Conservation (phyloP, 805 yeast genomes). For the Schwanniomyces pseudopolymorphus region DNA sequence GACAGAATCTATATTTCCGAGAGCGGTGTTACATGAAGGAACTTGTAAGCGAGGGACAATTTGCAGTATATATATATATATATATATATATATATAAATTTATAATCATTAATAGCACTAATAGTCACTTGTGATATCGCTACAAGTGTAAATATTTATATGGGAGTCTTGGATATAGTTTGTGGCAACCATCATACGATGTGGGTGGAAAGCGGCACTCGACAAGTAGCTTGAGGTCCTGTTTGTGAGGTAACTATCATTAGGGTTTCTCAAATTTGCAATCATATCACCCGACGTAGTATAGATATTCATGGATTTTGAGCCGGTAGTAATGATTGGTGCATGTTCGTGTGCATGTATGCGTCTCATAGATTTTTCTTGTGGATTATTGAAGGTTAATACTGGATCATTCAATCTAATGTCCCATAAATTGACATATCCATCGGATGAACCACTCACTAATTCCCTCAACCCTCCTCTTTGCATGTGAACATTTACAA, state of each 20-base stretch:
- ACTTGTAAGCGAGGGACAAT: constrained; percentile 4
- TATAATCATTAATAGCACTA: constrained; percentile 7
- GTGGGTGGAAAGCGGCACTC: constrained; percentile 82
- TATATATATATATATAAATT: too few relatives aligned
- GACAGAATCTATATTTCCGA: neutral
- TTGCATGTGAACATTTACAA: constrained; percentile 87
- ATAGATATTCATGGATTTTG: constrained; percentile 76
- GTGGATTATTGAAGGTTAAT: constrained; percentile 56
- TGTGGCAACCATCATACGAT: constrained; percentile 88
- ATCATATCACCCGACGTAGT: constrained; percentile 79
- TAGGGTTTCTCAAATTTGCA: constrained; percentile 56
- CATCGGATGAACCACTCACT: constrained; percentile 79
- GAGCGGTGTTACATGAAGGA: constrained; percentile 2
- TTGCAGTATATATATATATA: too few relatives aligned
- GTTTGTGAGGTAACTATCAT: constrained; percentile 43
- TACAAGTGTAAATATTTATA: constrained; percentile 56
- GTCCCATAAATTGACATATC: constrained; percentile 88
- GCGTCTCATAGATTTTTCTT: constrained; percentile 55
- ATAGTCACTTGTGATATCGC: constrained; percentile 37
- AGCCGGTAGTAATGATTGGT: constrained; percentile 87
- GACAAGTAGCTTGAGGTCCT: constrained; percentile 58
- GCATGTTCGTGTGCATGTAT: constrained; percentile 94
- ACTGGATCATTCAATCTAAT: constrained; percentile 75
- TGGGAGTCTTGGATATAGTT: constrained; percentile 76
- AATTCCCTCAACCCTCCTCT: constrained; percentile 93